Base-by-base conservation (phyloP, 225 moss, liverwort and hornwort genomes). In the Climacium dendroides region DNA sequence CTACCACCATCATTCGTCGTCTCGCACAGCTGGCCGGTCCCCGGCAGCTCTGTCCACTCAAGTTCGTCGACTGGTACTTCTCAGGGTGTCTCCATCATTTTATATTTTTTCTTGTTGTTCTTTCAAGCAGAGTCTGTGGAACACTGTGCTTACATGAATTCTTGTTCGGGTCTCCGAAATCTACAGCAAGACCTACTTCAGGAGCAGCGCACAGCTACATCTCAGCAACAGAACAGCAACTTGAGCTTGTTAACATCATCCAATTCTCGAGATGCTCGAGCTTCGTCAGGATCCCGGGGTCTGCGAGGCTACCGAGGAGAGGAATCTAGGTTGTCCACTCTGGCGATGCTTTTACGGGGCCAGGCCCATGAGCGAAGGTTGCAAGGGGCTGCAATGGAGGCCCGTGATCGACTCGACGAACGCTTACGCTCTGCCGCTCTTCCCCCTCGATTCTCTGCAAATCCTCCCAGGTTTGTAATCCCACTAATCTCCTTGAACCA, bases 331-430 rank as follows among this genome's bases (percentile, higher is more conserved):
- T 81, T 90, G 41, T 87, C 96, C 37, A 92, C 93, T n/a, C 86
- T 96, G 67, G 94, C 94, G 41, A 94, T 94, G 79, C 88, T 95
- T 57, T 93, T 96, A 86, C 91, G 96, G 43, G 93, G 96, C 48
- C 96, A 95, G 50, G 86, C 91, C 20, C 85, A 91, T 58, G 90
- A 93, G 81, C 92, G 93, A 62, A 88, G 92, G 77, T 87, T 96
- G 78, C 96, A 93, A 82, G 95, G 95, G 57, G 94, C 95, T 53
- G 98, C 96, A 15, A 88, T 95, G 89, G 96, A 96, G 85, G 98
- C 98, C 85, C 96, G 98, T 85, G 95, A 98, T 74, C 93, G 98
- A 24, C 91, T 98, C 30, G 96, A 98, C 75, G 96, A 96, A 86
- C 96, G 98, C 61, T 89, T 98, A 78, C 95, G 98, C 79, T 93